These are phyloP conservation scores for Sequoiadendron giganteum DNA, from an alignment of 75 land plant species.

Conservation along the genomic window DNA sequence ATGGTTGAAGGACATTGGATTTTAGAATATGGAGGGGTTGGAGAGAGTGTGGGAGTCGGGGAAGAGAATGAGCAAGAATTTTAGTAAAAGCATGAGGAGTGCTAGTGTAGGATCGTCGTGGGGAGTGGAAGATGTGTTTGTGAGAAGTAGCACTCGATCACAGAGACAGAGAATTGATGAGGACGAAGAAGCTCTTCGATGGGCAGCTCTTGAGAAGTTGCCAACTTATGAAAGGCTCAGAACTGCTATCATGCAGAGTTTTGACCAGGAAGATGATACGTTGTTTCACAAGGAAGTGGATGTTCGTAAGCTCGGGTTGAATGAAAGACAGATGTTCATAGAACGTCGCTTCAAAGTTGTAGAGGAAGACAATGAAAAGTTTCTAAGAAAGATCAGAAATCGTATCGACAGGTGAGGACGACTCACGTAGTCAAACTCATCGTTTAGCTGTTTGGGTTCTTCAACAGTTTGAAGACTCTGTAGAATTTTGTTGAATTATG, in stretches of 20 bases:
- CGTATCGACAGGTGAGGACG: slow-evolving; percentile 66
- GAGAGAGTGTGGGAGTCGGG: slow-evolving; percentile 4
- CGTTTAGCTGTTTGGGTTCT: background rate
- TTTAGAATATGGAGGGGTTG: background rate
- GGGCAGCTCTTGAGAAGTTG: slow-evolving; percentile 80
- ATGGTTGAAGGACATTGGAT: no score
- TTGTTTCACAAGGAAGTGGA: slow-evolving; percentile 59
- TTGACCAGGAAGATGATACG: slow-evolving; percentile 8
- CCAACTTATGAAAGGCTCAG: slow-evolving; percentile 74
- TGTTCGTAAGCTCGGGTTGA: slow-evolving; percentile 47
- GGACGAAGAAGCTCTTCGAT: slow-evolving; percentile 67
- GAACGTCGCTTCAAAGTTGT: slow-evolving; percentile 66
- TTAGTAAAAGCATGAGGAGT: slow-evolving; percentile 36
- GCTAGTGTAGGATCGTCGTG: slow-evolving; percentile 32
- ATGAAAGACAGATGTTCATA: slow-evolving; percentile 62
- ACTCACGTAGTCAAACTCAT: background rate
- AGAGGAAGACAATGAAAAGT: slow-evolving; percentile 87
- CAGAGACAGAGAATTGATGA: slow-evolving; percentile 39
- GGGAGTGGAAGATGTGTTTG: slow-evolving; percentile 40
- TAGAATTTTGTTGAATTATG: no score
- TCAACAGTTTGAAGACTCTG: background rate
- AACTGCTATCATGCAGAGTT: slow-evolving; percentile 43
- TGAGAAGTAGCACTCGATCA: background rate
- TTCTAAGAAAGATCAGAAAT: slow-evolving; percentile 52
- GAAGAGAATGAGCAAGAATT: slow-evolving; percentile 16